phyloP scores from a whole-genome alignment of 139 green algal species.

The Chlorella sorokiniana region DNA sequence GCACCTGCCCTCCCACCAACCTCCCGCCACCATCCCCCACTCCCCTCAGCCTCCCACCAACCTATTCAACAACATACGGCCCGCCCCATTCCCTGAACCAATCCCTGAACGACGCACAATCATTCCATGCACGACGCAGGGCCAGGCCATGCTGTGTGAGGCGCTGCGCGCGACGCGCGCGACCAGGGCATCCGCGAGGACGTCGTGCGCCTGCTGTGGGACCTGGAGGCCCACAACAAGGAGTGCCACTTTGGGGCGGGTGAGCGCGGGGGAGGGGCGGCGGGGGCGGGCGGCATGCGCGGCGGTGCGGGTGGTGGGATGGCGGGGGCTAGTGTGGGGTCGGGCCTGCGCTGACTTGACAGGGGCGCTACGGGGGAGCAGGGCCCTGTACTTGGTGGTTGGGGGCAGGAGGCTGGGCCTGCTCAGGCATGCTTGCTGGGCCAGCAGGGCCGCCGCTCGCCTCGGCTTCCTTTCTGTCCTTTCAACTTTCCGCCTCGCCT shows the following conservation, averaged over 20 bases:
- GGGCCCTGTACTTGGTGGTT: too few species aligned
- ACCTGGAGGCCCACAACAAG: constrained; percentile 35
- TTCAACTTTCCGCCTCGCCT: too few species aligned
- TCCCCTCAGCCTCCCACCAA: not conserved
- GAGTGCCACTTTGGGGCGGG: constrained; percentile 8
- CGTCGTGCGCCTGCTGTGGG: constrained; percentile 46
- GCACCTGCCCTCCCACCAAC: too few species aligned
- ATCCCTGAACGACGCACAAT: too few species aligned
- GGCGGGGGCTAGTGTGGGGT: not conserved
- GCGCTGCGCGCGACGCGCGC: constrained; percentile 22
- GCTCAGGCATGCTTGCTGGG: too few species aligned
- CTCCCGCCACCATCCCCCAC: not conserved
- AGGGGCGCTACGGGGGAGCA: too few species aligned
- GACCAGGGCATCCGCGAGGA: constrained; percentile 35
- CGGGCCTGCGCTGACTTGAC: not conserved
- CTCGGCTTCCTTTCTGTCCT: too few species aligned
- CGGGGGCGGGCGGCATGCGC: not conserved
- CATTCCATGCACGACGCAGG: constrained; percentile 4
- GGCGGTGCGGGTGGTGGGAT: not conserved
- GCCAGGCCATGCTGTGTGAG: constrained; percentile 30
- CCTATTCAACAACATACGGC: too few species aligned
- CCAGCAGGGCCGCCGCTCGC: too few species aligned
- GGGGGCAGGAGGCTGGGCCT: too few species aligned
- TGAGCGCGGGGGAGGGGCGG: not conserved
- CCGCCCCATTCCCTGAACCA: too few species aligned